Evolutionary conservation across 768 basidiomycete species (phyloP).

Genomic region (Clathrus columnatus): DNA sequence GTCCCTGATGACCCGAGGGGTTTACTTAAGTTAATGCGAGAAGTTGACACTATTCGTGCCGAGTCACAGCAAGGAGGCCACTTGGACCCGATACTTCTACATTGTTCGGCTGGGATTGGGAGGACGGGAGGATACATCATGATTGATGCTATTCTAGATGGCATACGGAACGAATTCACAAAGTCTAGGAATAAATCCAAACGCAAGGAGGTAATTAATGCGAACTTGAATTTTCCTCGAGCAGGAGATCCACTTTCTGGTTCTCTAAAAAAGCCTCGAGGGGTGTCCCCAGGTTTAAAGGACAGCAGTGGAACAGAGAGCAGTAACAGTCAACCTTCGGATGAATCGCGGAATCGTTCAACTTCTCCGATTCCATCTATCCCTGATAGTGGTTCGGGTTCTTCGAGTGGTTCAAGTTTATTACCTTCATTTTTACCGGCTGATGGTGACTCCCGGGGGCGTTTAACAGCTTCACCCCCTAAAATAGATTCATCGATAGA

Average conservation of each 20-base stretch:
- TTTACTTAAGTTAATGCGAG: conserved; percentile 62
- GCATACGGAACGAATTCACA: conserved; percentile 49
- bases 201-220: background rate
- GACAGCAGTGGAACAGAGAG: background rate
- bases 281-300: background rate
- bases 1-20: conserved; percentile 79
- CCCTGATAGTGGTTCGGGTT: background rate
- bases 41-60: conserved; percentile 41
- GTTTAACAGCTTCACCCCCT: background rate
- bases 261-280: background rate
- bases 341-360: background rate
- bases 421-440: background rate
- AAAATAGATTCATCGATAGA: background rate
- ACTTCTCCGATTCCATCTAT: background rate
- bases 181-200: conserved; percentile 7
- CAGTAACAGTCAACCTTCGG: background rate
- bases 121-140: conserved; percentile 92
- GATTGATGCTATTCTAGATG: conserved; percentile 78
- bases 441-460: background rate
- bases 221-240: background rate
- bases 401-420: background rate
- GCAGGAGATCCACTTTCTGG: no score
- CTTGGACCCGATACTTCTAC: conserved; percentile 55
- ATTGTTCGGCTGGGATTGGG: conserved; percentile 93
- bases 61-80: conserved; percentile 24